Evolutionary conservation across 2,329 filamentous ascomycete species (phyloP), one percentile per base, ranked within the genome.

Genomic region (Chaetomium olivaceum): DNA sequence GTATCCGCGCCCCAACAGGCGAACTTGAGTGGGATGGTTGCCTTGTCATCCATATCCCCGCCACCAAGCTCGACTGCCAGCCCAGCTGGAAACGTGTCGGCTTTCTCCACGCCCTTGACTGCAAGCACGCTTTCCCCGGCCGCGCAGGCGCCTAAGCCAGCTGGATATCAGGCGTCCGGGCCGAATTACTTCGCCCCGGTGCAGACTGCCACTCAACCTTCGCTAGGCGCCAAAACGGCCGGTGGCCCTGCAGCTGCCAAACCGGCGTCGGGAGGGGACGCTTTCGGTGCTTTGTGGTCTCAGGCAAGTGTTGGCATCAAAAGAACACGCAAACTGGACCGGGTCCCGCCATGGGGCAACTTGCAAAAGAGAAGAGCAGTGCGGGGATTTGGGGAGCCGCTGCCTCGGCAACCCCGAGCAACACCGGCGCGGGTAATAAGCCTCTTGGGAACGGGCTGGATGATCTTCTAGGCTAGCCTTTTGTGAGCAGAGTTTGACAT

Each of bases 131-230:
- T 81, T 76, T 73, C 79, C 67, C 72, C 79, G 14, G 69, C 77
- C 59, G 71, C 75, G 27, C 81, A 84, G 72, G 75, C 81, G 56
- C 76, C 83, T 4, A 87, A 87, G 75, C 84, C 87, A 9, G 77
- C 84, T 0, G 85, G 86, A 57, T 96, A 89, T 79, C 91, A 96
- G 78, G 86, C 91, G 1, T 79, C 89, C 1, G 89, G 90, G 25
- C 95, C 95, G 61, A 99, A 99, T 80, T 99, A 99, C 82, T 99
- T 94, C 78, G 93, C 92, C 61, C 95, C 92, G 0, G 89, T 98
- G 4, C 83, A 68, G 19, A 55, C 65, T 3, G 65, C 58, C 7
- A 52, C 66, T 8, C 48, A 68, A 21, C 55, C 70, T 2, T 63
- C 61, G 6, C 43, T 72, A 2, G 69, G 65, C 1, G 58, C 76